These are phyloP conservation scores for Globisporangium viniferum DNA, from an alignment of 352 stramenopile genomes.

Conservation along the genomic window DNA sequence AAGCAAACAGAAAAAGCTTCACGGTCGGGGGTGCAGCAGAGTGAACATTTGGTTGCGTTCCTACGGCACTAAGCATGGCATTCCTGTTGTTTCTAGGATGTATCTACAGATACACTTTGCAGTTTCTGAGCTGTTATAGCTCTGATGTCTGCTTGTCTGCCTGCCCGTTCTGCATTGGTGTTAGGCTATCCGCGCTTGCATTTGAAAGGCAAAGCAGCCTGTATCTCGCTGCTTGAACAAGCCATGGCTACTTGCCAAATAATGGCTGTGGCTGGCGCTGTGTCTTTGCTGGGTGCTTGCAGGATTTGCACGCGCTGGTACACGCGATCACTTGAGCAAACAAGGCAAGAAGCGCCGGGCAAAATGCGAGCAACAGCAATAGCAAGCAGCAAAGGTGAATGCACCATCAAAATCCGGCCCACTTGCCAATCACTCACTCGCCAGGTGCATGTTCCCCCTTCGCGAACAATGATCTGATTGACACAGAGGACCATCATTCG, in stretches of 20 bases:
- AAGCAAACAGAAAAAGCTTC: not conserved
- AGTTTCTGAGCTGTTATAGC: not conserved
- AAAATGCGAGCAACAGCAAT: not conserved
- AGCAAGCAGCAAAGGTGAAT: not conserved
- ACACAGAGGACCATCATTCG: slow-evolving; percentile 1
- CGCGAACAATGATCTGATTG: not conserved
- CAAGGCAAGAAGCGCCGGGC: not conserved
- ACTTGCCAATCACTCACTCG: not conserved
- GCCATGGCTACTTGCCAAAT: not conserved
- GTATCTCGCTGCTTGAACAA: not conserved
- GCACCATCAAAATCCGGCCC: not conserved
- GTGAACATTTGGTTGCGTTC: not conserved
- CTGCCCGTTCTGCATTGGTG: too few relatives aligned
- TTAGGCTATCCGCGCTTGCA: too few relatives aligned
- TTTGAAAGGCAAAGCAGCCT: not conserved
- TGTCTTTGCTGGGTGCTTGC: not conserved
- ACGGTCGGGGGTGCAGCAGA: not conserved
- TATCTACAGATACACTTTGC: not conserved
- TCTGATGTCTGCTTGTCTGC: too few relatives aligned
- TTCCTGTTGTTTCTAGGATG: not conserved
- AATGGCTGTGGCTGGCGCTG: not conserved
- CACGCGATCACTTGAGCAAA: not conserved
- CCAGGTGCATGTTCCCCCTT: not conserved
- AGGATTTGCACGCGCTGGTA: not conserved
- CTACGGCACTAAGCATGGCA: not conserved